Base-by-base conservation (phyloP, 305 asterid genomes). In the Lippia alba region DNA sequence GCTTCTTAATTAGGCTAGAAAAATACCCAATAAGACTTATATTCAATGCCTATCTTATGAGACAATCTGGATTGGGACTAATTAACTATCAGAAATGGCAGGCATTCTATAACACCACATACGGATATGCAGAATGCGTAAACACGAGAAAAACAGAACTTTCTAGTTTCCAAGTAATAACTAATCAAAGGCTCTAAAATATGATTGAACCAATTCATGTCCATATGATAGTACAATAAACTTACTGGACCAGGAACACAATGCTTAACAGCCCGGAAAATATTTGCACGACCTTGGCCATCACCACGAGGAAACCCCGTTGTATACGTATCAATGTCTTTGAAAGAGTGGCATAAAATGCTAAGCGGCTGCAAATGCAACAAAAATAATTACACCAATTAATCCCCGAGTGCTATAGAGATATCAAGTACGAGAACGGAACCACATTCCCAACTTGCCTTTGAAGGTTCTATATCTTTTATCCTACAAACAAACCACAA, bases 241-340 rank as follows among this genome's bases (percentile, higher is more conserved):
- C 92, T 89, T 81, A 90, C 96, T 18, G 98, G 96, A 69, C 98
- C 96, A 65, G 97, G 97, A 54, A 93, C 82, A 85, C 96, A 91
- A 61, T 85, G 91, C 57, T 87, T 89, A 61, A 85, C 97, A 40
- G 90, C 92, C 82, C 96, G 90, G 69, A 93, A 93, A 66, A 86
- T 79, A 80, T 85, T 77, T 17, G 87, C 61, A 73, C 76, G 81
- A 62, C 98, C 97, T 45, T 83, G 85, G 76, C 67, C 82, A 69
- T 87, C 84, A 65, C 96, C 96, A 68, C 89, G 82, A 68, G 96
- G 96, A 76, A 93, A 93, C 75, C 98, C 98, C 46, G 96, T 91
- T 4, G 97, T 93, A 74, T 91, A 93, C 36, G 82, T 86, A 76
- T 93, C 98, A 50, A 93, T 91, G 86, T 91, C 97, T 71, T 84